phyloP scores from a whole-genome alignment of 352 stramenopile species.

The Pythium aphanidermatum region DNA sequence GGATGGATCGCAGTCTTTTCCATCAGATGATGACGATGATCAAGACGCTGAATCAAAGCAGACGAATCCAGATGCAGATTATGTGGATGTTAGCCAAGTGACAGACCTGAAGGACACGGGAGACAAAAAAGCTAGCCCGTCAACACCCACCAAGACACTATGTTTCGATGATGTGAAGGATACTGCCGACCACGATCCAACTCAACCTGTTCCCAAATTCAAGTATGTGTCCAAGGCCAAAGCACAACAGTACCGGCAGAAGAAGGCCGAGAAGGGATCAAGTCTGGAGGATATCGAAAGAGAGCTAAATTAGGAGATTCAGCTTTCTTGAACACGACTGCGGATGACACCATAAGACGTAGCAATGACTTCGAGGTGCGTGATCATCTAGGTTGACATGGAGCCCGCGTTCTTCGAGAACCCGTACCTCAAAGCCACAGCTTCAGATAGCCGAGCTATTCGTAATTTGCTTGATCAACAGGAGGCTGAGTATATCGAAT shows the following conservation, averaged over 20 bases:
- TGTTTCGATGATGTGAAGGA: slow-evolving; percentile 12
- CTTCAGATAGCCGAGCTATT: slow-evolving; percentile 34
- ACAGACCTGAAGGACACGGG: neutral
- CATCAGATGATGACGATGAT: slow-evolving; percentile 15
- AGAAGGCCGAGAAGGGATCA: slow-evolving; percentile 6
- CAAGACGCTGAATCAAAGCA: too few species aligned
- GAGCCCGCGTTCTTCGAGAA: slow-evolving; percentile 48
- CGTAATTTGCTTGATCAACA: slow-evolving; percentile 46
- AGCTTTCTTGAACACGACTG: too few species aligned
- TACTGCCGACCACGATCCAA: neutral
- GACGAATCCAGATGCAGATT: too few species aligned
- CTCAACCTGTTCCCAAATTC: slow-evolving; percentile 4
- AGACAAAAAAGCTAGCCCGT: neutral
- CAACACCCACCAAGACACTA: slow-evolving; percentile 10
- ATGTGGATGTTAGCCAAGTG: neutral
- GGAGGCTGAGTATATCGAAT: slow-evolving; percentile 38
- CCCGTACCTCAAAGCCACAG: slow-evolving; percentile 35
- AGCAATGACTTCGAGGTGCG: too few species aligned
- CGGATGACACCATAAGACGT: too few species aligned
- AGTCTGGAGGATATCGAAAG: neutral
- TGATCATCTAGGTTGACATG: too few species aligned
- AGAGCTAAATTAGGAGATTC: slow-evolving; percentile 16
- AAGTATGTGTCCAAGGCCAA: slow-evolving; percentile 23
- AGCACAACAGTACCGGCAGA: slow-evolving; percentile 14
- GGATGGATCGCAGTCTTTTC: slow-evolving; percentile 11